A percentile compares a stretch with the other conserved stretches of the same genome.
Conservation (phyloP, 331 rosid species). For the Stylosanthes scabra region DNA sequence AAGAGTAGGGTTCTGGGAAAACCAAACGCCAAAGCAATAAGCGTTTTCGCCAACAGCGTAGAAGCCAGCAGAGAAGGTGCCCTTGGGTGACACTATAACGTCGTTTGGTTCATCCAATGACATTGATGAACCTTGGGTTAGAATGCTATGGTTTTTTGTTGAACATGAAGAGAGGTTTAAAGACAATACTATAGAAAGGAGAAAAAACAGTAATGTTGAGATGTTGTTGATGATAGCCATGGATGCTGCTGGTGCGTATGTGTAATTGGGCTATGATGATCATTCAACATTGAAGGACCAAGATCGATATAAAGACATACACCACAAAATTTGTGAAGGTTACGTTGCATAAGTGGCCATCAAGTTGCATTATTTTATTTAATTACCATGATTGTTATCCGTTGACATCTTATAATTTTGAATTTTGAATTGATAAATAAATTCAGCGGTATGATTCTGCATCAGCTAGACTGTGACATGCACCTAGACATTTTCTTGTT, state of each 20-base stretch:
- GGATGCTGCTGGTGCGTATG: neutral
- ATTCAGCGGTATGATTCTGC: neutral
- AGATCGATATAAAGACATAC: neutral
- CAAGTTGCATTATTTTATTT: constrained; percentile 1
- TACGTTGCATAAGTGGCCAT: neutral
- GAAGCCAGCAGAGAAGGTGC: constrained; percentile 59
- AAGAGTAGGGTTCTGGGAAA: constrained; percentile 39
- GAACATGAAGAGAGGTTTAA: constrained; percentile 36
- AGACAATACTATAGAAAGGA: constrained; percentile 23
- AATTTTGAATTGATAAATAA: neutral
- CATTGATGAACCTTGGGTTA: constrained; percentile 47
- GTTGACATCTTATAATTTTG: neutral
- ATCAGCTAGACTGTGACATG: neutral
- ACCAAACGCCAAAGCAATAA: constrained; percentile 69
- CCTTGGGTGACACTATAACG: constrained; percentile 41
- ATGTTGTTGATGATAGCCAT: neutral
- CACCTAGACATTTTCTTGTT: too few species aligned
- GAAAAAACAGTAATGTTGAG: constrained; percentile 12
- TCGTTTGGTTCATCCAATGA: constrained; percentile 48
- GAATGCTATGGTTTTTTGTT: neutral
- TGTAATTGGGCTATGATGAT: too few species aligned
- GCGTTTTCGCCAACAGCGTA: constrained; percentile 56
- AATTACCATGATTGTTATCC: neutral
- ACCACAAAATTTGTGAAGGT: neutral
- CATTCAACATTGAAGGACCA: neutral